A percentile compares a stretch with the other conserved stretches of the same genome.
phyloP scores from a whole-genome alignment of 352 stramenopile species.

The Globisporangium spinosum region DNA sequence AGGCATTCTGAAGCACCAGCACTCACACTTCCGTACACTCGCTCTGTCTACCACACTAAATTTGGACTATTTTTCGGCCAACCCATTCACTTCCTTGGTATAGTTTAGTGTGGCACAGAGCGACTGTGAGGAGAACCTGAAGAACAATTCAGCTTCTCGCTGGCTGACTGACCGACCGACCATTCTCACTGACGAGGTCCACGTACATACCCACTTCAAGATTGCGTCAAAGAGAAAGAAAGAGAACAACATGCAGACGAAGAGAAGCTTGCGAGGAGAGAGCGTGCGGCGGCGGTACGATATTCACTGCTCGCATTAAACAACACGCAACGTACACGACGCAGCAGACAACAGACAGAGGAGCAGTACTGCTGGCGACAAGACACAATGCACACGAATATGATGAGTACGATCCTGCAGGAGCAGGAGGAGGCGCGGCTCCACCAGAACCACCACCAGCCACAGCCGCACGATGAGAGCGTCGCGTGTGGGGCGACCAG shows the following conservation, averaged over 20 bases:
- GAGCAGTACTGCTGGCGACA: background rate
- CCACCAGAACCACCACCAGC: slow-evolving; percentile 4
- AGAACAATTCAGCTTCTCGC: slow-evolving; percentile 5
- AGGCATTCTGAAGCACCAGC: background rate
- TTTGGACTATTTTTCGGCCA: background rate
- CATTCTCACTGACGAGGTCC: background rate
- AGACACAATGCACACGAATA: slow-evolving; percentile 8
- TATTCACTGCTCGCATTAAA: background rate
- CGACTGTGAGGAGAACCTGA: background rate
- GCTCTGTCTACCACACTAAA: background rate
- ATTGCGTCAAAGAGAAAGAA: slow-evolving; percentile 11
- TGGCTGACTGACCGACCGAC: background rate
- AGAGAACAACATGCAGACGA: slow-evolving; percentile 7
- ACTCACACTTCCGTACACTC: background rate
- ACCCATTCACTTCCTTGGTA: background rate
- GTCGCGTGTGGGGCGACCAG: background rate
- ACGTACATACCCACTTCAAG: slow-evolving; percentile 5
- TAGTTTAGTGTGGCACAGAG: background rate
- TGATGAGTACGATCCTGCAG: slow-evolving; percentile 6
- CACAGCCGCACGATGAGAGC: slow-evolving; percentile 1
- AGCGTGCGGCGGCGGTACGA: background rate
- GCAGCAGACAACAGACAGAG: background rate
- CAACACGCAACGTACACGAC: background rate
- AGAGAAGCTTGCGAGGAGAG: background rate
- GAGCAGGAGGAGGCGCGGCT: slow-evolving; percentile 10